Evolutionary conservation across 257 asterid genomes (phyloP).

Genomic region (Solanum phureja): DNA sequence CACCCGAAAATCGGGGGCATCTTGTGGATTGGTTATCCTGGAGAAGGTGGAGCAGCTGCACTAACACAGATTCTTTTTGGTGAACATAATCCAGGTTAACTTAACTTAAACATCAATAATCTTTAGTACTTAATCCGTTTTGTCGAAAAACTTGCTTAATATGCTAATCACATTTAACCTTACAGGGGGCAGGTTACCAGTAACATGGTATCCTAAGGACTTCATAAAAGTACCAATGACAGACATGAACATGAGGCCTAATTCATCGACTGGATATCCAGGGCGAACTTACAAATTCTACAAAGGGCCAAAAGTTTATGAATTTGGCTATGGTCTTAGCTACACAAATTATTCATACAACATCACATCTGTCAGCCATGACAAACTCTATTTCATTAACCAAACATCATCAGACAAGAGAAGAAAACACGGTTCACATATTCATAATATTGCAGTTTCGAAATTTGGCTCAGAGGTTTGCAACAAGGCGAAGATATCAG

Average conservation of each 20-base stretch:
- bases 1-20: constrained; percentile 49
- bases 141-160: neutral
- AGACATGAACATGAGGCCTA: constrained; percentile 73
- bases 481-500: constrained; percentile 19
- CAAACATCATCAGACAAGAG: neutral
- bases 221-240: constrained; percentile 52
- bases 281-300: constrained; percentile 74
- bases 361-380: constrained; percentile 20
- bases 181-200: constrained; percentile 62
- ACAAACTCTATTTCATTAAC: constrained; percentile 10
- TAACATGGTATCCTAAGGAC: constrained; percentile 67
- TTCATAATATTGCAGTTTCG: constrained; percentile 13
- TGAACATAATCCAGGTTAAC: constrained; percentile 53
- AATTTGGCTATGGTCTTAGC: constrained; percentile 67
- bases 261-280: constrained; percentile 45
- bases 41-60: constrained; percentile 65
- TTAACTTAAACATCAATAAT: neutral
- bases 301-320: constrained; percentile 45
- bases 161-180: neutral
- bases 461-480: constrained; percentile 22
- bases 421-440: neutral
- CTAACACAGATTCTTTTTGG: constrained; percentile 48
- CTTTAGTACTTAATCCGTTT: neutral
- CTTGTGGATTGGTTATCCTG: constrained; percentile 71
- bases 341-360: constrained; percentile 39